Evolutionary conservation across 805 yeast genomes (phyloP).

Genomic region (Pichia sporocuriosa): DNA sequence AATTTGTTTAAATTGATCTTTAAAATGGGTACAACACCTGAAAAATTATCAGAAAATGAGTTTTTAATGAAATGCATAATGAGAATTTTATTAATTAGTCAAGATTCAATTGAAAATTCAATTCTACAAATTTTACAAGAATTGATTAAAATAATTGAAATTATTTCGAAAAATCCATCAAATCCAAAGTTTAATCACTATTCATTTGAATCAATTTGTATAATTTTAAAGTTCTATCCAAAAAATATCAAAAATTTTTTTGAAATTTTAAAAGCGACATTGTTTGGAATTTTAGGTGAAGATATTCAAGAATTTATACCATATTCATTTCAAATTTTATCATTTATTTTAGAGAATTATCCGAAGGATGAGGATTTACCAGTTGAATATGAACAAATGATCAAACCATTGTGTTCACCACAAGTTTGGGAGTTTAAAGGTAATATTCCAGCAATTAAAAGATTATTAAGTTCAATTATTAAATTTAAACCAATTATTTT

Average conservation of each 20-base stretch:
- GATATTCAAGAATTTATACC: slow-evolving; percentile 95
- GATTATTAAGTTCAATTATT: slow-evolving; percentile 66
- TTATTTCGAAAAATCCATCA: slow-evolving; percentile 83
- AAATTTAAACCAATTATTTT: slow-evolving; percentile 39
- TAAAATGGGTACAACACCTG: slow-evolving; percentile 60
- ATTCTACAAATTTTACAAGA: slow-evolving; percentile 51
- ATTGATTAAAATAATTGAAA: slow-evolving; percentile 58
- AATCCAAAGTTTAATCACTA: slow-evolving; percentile 92
- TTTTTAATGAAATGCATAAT: slow-evolving; percentile 83
- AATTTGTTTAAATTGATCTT: slow-evolving; percentile 64
- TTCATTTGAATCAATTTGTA: slow-evolving; percentile 81
- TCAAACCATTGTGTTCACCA: slow-evolving; percentile 84
- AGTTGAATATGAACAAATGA: slow-evolving; percentile 51
- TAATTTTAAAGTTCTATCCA: slow-evolving; percentile 49
- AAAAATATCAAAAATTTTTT: slow-evolving; percentile 37
- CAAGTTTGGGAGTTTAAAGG: slow-evolving; percentile 89
- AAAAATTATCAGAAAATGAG: slow-evolving; percentile 91
- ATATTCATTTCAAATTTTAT: slow-evolving; percentile 83
- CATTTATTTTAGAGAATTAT: slow-evolving; percentile 62
- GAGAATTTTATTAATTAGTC: slow-evolving; percentile 71
- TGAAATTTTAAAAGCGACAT: slow-evolving; percentile 53
- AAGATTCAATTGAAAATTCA: slow-evolving; percentile 49
- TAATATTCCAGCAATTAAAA: slow-evolving; percentile 86
- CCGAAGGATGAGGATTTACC: slow-evolving; percentile 52
- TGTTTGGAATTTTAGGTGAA: slow-evolving; percentile 60